phyloP scores from a whole-genome alignment of 2,329 filamentous ascomycete species.

The Trichoderma simmonsii region DNA sequence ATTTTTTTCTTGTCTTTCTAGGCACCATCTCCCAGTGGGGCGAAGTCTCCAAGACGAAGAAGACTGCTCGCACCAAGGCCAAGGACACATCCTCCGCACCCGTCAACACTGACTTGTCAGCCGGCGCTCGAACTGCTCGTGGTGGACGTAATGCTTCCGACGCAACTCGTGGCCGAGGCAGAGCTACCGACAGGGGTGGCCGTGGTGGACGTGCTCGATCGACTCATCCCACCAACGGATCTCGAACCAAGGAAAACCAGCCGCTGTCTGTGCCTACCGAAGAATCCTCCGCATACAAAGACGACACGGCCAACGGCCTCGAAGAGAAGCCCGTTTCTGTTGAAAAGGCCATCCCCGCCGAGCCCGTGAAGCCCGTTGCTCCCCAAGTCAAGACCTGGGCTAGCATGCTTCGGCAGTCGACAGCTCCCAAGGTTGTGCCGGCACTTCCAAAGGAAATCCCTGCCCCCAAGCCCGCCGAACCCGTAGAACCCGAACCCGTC shows the following conservation, averaged over 20 bases:
- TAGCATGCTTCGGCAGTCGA: conserved; percentile 66
- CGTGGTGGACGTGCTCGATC: conserved; percentile 64
- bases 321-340: conserved; percentile 35
- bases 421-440: conserved; percentile 55
- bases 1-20: conserved; percentile 34
- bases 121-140: conserved; percentile 48
- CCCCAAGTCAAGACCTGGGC: conserved; percentile 64
- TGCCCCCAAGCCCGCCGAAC: conserved; percentile 40
- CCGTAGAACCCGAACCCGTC: conserved; percentile 24
- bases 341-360: conserved; percentile 34
- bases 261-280: conserved; percentile 64
- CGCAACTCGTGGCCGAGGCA: conserved; percentile 58
- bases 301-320: conserved; percentile 35
- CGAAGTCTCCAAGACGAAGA: conserved; percentile 78
- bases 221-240: conserved; percentile 57
- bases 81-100: conserved; percentile 59
- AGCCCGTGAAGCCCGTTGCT: conserved; percentile 39
- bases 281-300: conserved; percentile 57
- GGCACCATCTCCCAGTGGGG: conserved; percentile 80
- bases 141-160: conserved; percentile 62
- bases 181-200: conserved; percentile 61
- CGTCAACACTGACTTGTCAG: conserved; percentile 45
- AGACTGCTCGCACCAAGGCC: conserved; percentile 70
- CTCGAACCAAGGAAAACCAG: conserved; percentile 54
- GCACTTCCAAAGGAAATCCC: conserved; percentile 51